Base-by-base conservation (phyloP, 805 yeast genomes). In the Starmerella riodocensis region DNA sequence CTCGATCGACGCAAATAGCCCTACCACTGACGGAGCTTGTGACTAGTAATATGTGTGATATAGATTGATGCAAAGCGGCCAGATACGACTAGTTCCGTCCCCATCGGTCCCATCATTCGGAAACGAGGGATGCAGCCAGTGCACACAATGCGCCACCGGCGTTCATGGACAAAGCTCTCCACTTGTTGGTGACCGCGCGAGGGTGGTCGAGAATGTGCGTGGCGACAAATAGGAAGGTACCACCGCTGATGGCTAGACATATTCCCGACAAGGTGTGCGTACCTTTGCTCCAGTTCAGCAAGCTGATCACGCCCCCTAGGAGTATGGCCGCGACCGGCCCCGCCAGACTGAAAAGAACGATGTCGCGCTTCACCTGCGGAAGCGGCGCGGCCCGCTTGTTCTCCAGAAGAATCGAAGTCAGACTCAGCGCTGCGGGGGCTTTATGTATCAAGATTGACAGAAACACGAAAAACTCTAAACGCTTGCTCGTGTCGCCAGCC, bases 211-310 rank as follows among this genome's bases (percentile, higher is more conserved):
- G 64, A 3, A 78, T 71, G 51, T 79, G 82, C 47, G 73, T 63
- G 9, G 83, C 80, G 26, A 80, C 82, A 50, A 69, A 80, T 20
- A 78, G 53, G 51, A 80, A 79, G 1, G 84, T 74, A 7, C 91
- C 91, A 7, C 79, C 82, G 42, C 78, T 70, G 50, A 77, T 71
- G 3, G 77, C 57, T 34, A 80, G 55, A n/a, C 67, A 53, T 11
- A 48, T 31, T 0, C 79, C 81, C 18, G 76, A 61, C 48, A 63
- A 59, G 53, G 65, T 61, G 34, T 27, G 36, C 27, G 37, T 29
- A 32, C 36, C 32, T 14, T 22, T 13, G 8, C 25, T 3, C 4
- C 27, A 16, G 13, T 21, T n/a, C 12, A 41, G 28, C 37, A 36
- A 24, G 9, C 29, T 48, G n/a, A 69, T 57, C 14, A 63, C 36